These are phyloP conservation scores for Colletotrichum sublineola DNA, from an alignment of 2,329 filamentous ascomycete genomes.

Conservation along the genomic window DNA sequence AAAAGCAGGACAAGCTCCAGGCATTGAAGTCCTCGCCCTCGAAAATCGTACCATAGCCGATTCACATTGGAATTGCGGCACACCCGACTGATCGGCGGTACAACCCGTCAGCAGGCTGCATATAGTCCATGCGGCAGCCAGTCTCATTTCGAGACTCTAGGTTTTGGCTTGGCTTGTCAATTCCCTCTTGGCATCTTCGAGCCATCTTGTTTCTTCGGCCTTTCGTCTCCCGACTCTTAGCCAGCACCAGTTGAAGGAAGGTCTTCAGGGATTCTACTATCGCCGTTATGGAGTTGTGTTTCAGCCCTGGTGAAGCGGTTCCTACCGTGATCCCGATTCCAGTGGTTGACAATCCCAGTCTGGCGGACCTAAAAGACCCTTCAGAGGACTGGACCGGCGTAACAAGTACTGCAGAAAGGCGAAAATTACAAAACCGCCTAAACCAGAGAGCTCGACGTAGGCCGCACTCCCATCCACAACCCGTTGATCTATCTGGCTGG, in stretches of 20 bases:
- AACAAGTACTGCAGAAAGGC: slow-evolving; percentile 45
- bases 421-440: slow-evolving; percentile 39
- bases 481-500: not conserved
- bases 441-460: slow-evolving; percentile 38
- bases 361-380: slow-evolving; percentile 26
- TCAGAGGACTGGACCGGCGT: slow-evolving; percentile 53
- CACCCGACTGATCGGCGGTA: not conserved
- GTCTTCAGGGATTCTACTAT: not conserved
- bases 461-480: not conserved
- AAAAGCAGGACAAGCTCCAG: not conserved
- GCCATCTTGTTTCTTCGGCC: not conserved
- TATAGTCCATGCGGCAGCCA: slow-evolving; percentile 15
- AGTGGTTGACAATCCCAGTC: slow-evolving; percentile 20
- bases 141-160: not conserved
- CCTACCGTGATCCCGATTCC: slow-evolving; percentile 15
- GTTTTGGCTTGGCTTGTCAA: not conserved
- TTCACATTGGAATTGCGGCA: slow-evolving; percentile 14
- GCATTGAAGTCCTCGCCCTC: slow-evolving; percentile 4
- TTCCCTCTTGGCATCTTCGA: not conserved
- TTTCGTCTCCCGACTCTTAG: too few relatives aligned
- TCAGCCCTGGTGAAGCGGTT: slow-evolving; percentile 24
- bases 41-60: slow-evolving; percentile 6
- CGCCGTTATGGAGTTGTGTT: slow-evolving; percentile 29
- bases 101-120: slow-evolving; percentile 28
- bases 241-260: not conserved